Evolutionary conservation across 441 rosid species (phyloP).

Genomic region (Euphorbia celastroides): DNA sequence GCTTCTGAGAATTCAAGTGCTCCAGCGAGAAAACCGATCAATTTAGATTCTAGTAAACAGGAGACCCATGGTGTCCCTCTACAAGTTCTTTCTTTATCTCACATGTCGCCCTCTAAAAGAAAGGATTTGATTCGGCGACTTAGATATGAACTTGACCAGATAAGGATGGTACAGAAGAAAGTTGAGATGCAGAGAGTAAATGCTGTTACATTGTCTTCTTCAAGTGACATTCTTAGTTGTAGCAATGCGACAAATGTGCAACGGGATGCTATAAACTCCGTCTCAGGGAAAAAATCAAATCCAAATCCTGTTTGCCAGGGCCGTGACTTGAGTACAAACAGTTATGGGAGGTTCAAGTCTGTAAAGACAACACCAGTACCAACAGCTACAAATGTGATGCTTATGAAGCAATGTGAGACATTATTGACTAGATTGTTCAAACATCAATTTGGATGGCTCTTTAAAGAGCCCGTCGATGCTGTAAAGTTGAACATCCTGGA

Average conservation of each 20-base stretch:
- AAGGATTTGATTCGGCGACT: slow-evolving; percentile 41
- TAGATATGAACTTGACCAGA: slow-evolving; percentile 68
- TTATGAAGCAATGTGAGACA: slow-evolving; percentile 70
- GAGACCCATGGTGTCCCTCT: slow-evolving; percentile 40
- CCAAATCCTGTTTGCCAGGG: slow-evolving; percentile 29
- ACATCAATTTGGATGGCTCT: slow-evolving; percentile 59
- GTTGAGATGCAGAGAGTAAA: slow-evolving; percentile 36
- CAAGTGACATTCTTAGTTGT: slow-evolving; percentile 57
- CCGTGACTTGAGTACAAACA: slow-evolving; percentile 34
- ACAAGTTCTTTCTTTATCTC: slow-evolving; percentile 51
- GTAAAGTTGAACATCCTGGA: slow-evolving; percentile 79
- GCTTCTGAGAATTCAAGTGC: slow-evolving; percentile 56
- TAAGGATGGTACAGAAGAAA: slow-evolving; percentile 48
- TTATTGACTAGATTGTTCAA: slow-evolving; percentile 52
- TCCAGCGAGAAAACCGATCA: slow-evolving; percentile 35
- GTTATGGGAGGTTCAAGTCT: slow-evolving; percentile 30
- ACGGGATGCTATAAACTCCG: slow-evolving; percentile 32
- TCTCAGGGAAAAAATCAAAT: slow-evolving; percentile 42
- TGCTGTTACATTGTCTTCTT: slow-evolving; percentile 35
- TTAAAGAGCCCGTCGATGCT: slow-evolving; percentile 68
- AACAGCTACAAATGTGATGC: slow-evolving; percentile 23
- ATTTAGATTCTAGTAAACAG: slow-evolving; percentile 39
- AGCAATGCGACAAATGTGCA: slow-evolving; percentile 50
- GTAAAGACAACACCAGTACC: slow-evolving; percentile 28
- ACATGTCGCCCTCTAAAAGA: slow-evolving; percentile 51